These are phyloP conservation scores for Metarhizium rileyi DNA, from an alignment of 2,329 filamentous ascomycete genomes.

Conservation along the genomic window DNA sequence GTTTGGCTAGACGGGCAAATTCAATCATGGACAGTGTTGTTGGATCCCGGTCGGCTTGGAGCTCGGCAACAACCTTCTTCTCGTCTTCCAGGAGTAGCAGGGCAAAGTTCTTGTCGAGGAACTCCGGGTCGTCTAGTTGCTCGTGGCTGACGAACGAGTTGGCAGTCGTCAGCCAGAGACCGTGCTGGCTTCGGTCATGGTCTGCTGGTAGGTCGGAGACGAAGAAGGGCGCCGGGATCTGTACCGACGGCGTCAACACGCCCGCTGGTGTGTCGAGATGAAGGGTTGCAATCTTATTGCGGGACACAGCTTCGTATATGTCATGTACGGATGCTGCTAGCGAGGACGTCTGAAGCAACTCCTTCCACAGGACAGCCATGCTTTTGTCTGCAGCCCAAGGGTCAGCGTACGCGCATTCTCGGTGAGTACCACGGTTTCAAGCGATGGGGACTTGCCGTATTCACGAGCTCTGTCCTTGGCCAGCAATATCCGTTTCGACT, in stretches of 20 bases:
- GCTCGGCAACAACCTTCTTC: conserved; percentile 59
- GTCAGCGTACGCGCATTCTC: not conserved
- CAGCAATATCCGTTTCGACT: conserved; percentile 72
- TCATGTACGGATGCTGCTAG: conserved; percentile 75
- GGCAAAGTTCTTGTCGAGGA: conserved; percentile 78
- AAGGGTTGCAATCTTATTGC: conserved; percentile 77
- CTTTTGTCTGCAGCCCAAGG: conserved; percentile 33
- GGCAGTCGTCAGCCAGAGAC: conserved; percentile 80
- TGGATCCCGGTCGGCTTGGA: conserved; percentile 68
- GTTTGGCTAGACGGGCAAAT: conserved; percentile 66
- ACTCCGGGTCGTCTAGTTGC: conserved; percentile 52
- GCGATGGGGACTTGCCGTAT: conserved; percentile 35
- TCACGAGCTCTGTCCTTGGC: conserved; percentile 77
- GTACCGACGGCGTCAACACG: conserved; percentile 50
- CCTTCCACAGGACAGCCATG: conserved; percentile 58
- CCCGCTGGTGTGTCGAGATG: conserved; percentile 58
- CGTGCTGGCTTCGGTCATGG: conserved; percentile 58
- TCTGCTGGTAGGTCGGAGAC: conserved; percentile 63
- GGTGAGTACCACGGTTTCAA: not conserved
- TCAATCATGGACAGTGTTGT: conserved; percentile 70
- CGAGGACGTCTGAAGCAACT: conserved; percentile 62
- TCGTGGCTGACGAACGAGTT: conserved; percentile 66
- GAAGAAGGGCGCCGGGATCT: conserved; percentile 57
- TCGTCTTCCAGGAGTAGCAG: conserved; percentile 79
- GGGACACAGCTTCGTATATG: conserved; percentile 70